These are phyloP conservation scores for Liquidambar formosana DNA, from an alignment of 164 flowering plant species.

Conservation along the genomic window DNA sequence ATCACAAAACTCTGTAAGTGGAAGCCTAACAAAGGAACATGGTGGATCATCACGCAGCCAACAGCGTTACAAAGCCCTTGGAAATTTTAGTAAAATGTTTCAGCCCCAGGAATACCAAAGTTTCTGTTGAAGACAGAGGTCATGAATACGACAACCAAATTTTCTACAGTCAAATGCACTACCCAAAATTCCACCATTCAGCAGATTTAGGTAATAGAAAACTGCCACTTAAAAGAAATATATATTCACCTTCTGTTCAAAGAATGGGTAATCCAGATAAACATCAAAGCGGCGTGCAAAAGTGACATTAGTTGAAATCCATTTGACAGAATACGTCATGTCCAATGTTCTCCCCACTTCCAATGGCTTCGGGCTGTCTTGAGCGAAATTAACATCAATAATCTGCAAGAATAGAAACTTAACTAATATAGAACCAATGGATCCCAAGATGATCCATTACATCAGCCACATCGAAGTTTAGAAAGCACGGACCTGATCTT, in stretches of 20 bases:
- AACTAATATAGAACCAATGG: slow-evolving; percentile 1
- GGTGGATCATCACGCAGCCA: too few relatives aligned
- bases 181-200: background rate
- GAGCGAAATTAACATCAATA: slow-evolving; percentile 91
- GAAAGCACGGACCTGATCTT: slow-evolving; percentile 69
- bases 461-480: background rate
- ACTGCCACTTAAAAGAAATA: slow-evolving; percentile 4
- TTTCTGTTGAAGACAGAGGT: background rate
- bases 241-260: slow-evolving; percentile 89
- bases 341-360: slow-evolving; percentile 75
- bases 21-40: background rate
- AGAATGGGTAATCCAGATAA: slow-evolving; percentile 95
- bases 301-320: slow-evolving; percentile 70
- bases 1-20: slow-evolving; percentile 1
- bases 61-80: too few relatives aligned
- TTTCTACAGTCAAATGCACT: background rate
- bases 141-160: background rate
- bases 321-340: slow-evolving; percentile 84
- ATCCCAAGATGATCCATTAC: background rate
- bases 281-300: slow-evolving; percentile 97
- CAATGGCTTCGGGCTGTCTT: slow-evolving; percentile 71
- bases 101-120: background rate
- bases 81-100: background rate
- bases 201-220: background rate
- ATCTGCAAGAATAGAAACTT: slow-evolving; percentile 54